phyloP scores from a whole-genome alignment of 768 basidiomycete species.

The Mycena floridula region DNA sequence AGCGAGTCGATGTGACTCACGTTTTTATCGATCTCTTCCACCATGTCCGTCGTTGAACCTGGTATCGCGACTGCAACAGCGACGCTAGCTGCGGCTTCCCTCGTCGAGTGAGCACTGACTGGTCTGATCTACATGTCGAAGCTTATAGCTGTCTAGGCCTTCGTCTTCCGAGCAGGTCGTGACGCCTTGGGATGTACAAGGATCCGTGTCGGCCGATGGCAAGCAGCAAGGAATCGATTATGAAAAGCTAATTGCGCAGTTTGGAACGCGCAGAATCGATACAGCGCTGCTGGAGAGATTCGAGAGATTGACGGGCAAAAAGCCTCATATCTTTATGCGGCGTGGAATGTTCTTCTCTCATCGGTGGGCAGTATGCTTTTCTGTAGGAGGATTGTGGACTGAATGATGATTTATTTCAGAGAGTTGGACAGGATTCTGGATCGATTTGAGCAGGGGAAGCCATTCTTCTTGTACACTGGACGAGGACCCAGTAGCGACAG shows the following conservation, averaged over 20 bases:
- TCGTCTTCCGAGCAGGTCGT: constrained; percentile 81
- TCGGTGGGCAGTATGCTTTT: constrained; percentile 66
- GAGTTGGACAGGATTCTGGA: constrained; percentile 93
- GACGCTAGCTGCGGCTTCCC: not conserved
- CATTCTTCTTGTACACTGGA: constrained; percentile 97
- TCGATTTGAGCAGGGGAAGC: constrained; percentile 93
- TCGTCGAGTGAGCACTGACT: not conserved
- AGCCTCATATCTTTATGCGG: constrained; percentile 82
- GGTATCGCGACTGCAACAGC: not conserved
- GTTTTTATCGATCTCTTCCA: not conserved
- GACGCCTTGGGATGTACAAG: constrained; percentile 98
- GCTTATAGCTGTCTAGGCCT: too few relatives aligned
- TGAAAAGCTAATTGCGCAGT: constrained; percentile 89
- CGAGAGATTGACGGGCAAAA: constrained; percentile 82
- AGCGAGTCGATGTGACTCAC: constrained; percentile 3
- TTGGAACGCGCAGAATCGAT: constrained; percentile 85
- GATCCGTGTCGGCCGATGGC: constrained; percentile 81
- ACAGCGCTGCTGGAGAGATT: constrained; percentile 77
- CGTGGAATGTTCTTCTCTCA: constrained; percentile 98
- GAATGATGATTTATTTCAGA: constrained; percentile 32
- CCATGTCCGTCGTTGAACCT: not conserved
- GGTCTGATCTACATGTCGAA: too few relatives aligned
- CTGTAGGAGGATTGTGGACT: constrained; percentile 1
- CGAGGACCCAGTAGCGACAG: constrained; percentile 95
- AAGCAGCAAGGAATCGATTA: constrained; percentile 94